Evolutionary conservation across 495 filamentous ascomycete species (phyloP).

Genomic region (Baudoinia panamericana): DNA sequence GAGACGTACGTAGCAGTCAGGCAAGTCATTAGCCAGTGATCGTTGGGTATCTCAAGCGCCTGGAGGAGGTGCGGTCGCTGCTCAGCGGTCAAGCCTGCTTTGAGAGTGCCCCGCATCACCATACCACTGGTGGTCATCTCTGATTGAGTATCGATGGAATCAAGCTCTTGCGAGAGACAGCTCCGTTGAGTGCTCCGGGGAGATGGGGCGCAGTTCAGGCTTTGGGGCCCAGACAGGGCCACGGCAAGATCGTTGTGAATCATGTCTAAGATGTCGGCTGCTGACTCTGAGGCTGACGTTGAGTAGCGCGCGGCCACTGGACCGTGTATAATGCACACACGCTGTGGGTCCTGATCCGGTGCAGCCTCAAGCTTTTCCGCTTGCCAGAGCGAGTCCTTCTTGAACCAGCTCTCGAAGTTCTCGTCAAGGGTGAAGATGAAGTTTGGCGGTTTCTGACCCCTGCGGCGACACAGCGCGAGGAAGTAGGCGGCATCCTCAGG

Average conservation of each 20-base stretch:
- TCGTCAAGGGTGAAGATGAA: conserved; percentile 90
- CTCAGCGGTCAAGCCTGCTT: too few relatives aligned
- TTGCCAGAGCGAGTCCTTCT: conserved; percentile 99
- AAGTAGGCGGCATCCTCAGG: conserved; percentile 96
- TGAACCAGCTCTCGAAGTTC: conserved; percentile 96
- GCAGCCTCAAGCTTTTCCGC: conserved; percentile 94
- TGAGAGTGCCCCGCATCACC: too few relatives aligned
- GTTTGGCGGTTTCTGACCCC: conserved; percentile 88
- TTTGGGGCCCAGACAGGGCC: conserved; percentile 54
- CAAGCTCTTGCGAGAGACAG: too few relatives aligned
- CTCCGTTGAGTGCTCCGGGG: conserved; percentile 56
- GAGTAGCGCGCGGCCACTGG: conserved; percentile 89
- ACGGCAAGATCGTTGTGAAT: conserved; percentile 81
- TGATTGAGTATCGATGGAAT: too few relatives aligned
- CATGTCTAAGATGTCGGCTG: conserved; percentile 81
- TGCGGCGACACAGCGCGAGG: conserved; percentile 79
- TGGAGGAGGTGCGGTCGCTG: too few relatives aligned
- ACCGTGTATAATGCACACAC: conserved; percentile 90
- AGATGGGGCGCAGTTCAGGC: conserved; percentile 91
- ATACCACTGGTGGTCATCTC: too few relatives aligned
- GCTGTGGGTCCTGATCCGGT: conserved; percentile 83
- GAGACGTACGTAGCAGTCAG: too few relatives aligned
- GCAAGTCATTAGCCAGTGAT: too few relatives aligned
- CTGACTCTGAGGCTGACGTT: conserved; percentile 72
- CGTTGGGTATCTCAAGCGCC: too few relatives aligned